Evolutionary conservation across 73 alveolate genomes (phyloP).

Genomic region (Paramecium tetraurelia): DNA sequence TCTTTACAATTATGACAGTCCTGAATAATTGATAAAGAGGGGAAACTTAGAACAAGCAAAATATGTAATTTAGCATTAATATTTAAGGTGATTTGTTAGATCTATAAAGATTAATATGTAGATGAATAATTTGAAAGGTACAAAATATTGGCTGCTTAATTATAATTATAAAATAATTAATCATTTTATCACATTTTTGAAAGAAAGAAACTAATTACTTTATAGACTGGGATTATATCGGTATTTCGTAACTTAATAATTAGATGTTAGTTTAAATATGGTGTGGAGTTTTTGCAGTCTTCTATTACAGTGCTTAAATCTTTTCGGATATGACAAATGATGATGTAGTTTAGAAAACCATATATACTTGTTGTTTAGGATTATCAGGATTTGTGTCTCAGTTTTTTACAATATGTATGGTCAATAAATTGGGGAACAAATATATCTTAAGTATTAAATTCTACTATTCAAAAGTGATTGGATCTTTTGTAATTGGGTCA

Average conservation of each 20-base stretch:
- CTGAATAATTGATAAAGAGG: neutral
- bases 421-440: neutral
- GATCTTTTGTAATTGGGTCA: neutral
- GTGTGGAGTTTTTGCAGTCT: slow-evolving; percentile 26
- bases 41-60: neutral
- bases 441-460: neutral
- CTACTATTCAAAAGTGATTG: neutral
- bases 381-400: neutral
- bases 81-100: neutral
- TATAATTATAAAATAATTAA: neutral
- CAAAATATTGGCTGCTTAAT: neutral
- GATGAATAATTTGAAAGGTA: neutral
- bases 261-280: neutral
- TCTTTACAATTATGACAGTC: slow-evolving; percentile 8
- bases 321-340: neutral
- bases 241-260: neutral
- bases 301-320: neutral
- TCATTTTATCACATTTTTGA: neutral
- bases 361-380: neutral
- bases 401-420: neutral
- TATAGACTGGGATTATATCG: neutral
- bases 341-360: neutral
- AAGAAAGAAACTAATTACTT: neutral
- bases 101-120: neutral
- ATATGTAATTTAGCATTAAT: neutral